Evolutionary conservation across 2,329 filamentous ascomycete species (phyloP).

Genomic region (Zymoseptoria tritici): DNA sequence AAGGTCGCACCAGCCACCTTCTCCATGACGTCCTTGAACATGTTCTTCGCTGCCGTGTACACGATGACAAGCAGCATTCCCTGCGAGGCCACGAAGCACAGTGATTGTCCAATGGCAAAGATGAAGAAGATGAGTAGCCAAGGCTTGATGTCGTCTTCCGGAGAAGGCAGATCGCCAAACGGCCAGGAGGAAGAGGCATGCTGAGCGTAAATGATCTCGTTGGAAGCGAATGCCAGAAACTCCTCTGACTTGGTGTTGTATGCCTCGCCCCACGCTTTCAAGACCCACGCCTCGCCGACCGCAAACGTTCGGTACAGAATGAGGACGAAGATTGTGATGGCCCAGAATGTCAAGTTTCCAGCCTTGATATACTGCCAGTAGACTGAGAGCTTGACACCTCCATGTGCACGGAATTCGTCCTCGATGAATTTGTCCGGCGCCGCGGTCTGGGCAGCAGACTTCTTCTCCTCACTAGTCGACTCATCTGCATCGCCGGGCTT

Average conservation of each 20-base stretch:
- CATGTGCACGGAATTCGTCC: conserved; percentile 66
- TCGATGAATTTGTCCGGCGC: conserved; percentile 70
- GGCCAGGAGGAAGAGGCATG: conserved; percentile 17
- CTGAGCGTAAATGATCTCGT: conserved; percentile 2
- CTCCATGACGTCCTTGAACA: conserved; percentile 67
- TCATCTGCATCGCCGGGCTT: conserved; percentile 5
- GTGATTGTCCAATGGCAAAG: conserved; percentile 55
- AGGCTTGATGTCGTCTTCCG: conserved; percentile 57
- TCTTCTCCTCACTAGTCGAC: conserved; percentile 23
- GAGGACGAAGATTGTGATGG: conserved; percentile 55
- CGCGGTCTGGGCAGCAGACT: conserved; percentile 43
- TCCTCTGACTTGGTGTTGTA: conserved; percentile 41
- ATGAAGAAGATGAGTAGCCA: conserved; percentile 68
- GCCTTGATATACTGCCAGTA: conserved; percentile 84
- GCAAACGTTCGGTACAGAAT: conserved; percentile 56
- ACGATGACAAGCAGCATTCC: conserved; percentile 67
- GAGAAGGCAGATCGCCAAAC: conserved; percentile 55
- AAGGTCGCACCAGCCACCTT: conserved; percentile 75
- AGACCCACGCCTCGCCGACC: conserved; percentile 66
- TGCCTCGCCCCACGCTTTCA: conserved; percentile 80
- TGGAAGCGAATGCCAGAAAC: conserved; percentile 3
- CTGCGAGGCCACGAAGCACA: conserved; percentile 55
- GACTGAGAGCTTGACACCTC: conserved; percentile 65
- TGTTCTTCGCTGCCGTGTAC: conserved; percentile 65
- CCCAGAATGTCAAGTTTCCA: conserved; percentile 69